Base-by-base conservation (phyloP, 2,329 filamentous ascomycete genomes). In the Cytospora piceicola region DNA sequence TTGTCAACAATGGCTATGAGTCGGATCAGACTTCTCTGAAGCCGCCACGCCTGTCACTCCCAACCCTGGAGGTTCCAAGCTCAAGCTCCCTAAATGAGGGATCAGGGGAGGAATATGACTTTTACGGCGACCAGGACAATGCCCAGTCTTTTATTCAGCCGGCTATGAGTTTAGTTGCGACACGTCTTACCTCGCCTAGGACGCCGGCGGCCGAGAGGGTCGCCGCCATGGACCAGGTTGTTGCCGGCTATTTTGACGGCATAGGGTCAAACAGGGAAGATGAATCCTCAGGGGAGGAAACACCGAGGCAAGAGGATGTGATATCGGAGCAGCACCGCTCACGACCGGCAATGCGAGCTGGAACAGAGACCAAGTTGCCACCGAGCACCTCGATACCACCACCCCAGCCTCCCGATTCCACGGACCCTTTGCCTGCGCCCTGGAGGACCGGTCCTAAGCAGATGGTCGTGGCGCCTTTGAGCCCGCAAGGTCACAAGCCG, bases 61-160 rank as follows among this genome's bases (percentile, higher is more conserved):
- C 60, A 12, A 24, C 20, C 12, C 22, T 17, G 12, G 57, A 58
- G 58, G 65, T 61, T 22, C 56, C 54, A 32, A 61, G 55, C 20
- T 15, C 60, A n/a, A 63, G 63, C 27, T 59, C 67, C n/a, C 53
- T 55, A 39, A 52, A 63, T n/a, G 70, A 69, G 34, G 62, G 69
- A 17, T 51, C 67, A 24, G 69, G 72, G 24, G 74, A 77, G 11
- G 79, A 81, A 49, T 77, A 77, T 59, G 72, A 72, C 58, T 68
- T 78, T 56, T 79, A 80, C 34, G 77, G 78, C 57, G 81, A 84
- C 78, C 46, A 83, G 64, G 85, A 88, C 70, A 84, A 84, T 69
- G 86, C 83, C 5, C 84, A 86, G 69, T 85, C 85, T 9, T 80
- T 88, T 55, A 80, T 89, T 58, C 85, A 86, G 72, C 84, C 85